Conservation (phyloP, 176 grass and related monocot species). For the Bolboschoenus planiculmis region DNA sequence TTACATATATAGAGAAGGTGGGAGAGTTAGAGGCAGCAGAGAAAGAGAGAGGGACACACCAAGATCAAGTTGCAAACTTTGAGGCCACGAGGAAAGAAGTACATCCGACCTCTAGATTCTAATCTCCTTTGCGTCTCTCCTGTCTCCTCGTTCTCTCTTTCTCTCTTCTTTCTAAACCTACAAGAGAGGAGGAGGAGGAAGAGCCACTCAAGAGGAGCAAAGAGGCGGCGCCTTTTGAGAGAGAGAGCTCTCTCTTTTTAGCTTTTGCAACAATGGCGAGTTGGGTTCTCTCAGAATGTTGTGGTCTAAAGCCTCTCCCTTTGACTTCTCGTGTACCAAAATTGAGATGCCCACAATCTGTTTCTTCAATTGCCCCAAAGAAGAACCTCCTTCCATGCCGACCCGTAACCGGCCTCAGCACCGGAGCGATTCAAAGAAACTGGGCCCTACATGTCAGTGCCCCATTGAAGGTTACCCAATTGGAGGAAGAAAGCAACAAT, state of each 20-base stretch:
- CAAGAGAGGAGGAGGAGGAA: background rate
- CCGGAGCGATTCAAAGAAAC: slow-evolving; percentile 45
- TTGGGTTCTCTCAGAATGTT: slow-evolving; percentile 56
- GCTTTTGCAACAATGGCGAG: slow-evolving; percentile 39
- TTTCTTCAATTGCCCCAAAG: slow-evolving; percentile 26
- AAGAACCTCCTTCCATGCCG: slow-evolving; percentile 17
- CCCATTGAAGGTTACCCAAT: slow-evolving; percentile 24
- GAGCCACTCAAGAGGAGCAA: background rate
- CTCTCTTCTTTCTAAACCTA: background rate
- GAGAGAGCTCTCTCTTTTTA: background rate
- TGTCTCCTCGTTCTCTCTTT: slow-evolving; percentile 5
- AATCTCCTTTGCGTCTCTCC: slow-evolving; percentile 14
- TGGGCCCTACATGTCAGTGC: slow-evolving; percentile 80
- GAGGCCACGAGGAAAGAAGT: slow-evolving; percentile 15
- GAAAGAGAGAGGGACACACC: background rate
- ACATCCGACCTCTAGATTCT: slow-evolving; percentile 22
- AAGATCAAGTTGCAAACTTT: background rate
- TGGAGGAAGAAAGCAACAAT: slow-evolving; percentile 11
- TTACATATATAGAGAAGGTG: background rate
- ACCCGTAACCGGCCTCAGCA: slow-evolving; percentile 1
- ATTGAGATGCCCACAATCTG: slow-evolving; percentile 31
- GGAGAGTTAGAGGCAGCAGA: background rate
- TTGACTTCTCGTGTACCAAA: slow-evolving; percentile 29
- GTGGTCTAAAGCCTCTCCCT: slow-evolving; percentile 51
- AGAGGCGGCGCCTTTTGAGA: background rate